Base-by-base conservation (phyloP, 2,329 filamentous ascomycete species). In the Davidsoniella neocaledoniae region DNA sequence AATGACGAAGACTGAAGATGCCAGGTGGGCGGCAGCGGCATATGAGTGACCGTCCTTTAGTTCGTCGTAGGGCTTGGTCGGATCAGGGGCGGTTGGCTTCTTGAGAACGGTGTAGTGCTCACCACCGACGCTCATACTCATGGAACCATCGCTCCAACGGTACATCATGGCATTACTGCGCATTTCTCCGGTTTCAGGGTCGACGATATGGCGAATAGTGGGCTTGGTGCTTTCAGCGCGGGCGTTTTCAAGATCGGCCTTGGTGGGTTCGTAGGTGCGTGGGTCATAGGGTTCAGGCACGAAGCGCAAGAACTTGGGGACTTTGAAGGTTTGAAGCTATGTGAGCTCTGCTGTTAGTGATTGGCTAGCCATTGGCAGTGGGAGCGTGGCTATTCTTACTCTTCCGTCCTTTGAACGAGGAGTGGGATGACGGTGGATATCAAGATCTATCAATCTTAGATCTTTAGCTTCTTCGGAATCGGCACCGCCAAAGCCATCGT, bases 131-230 rank as follows among this genome's bases (percentile, higher is more conserved):
- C 81, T 76, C 21, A 90, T 68, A 9, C 83, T 87, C 14, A 85
- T 67, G 3, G 81, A 86, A 25, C 84, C 84, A 59, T 90, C 84
- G 54, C 79, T 86, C 84, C 84, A 90, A 56, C 76, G 75, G 59
- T 85, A 76, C 26, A 90, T 67, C 54, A 80, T 74, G 2, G 84
- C 76, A 60, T 90, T 90, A 59, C 83, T 87, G 60, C 83, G 76
- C 10, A 87, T 68, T 54, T 77, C 68, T 45, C 74, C 72, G 1
- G 77, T 81, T n/a, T 71, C 71, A 8, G 77, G 70, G 52, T 85
- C 79, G 58, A 73, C 76, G 49, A 81, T 77, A 64, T 80, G 85
- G 54, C 83, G 78, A 44, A 84, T 71, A 1, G 81, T 79, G 37
- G 77, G 76, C 58, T 78, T 73, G 29, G 82, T 65, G 63, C 76